phyloP scores from a whole-genome alignment of 495 filamentous ascomycete genomes.

The Penicillium maclennaniae region DNA sequence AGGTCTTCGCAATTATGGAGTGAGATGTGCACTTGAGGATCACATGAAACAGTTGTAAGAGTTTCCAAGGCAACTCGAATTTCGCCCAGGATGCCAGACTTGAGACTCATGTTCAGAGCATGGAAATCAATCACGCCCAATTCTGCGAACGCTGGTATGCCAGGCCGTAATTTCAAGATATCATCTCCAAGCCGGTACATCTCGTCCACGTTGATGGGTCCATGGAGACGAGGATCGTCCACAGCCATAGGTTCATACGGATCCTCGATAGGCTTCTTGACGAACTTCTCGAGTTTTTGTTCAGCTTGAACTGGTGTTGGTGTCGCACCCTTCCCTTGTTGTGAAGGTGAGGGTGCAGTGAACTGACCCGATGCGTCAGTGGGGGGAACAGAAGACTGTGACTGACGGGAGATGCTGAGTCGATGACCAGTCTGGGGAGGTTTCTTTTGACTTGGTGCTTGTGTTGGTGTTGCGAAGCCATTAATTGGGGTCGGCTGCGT shows the following conservation, averaged over 20 bases:
- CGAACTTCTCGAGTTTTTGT: constrained; percentile 45
- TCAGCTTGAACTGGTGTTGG: constrained; percentile 46
- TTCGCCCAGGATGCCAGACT: constrained; percentile 85
- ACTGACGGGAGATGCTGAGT: constrained; percentile 35
- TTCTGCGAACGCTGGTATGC: constrained; percentile 70
- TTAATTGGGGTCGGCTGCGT: constrained; percentile 31
- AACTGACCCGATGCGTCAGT: constrained; percentile 33
- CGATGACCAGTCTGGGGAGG: constrained; percentile 37
- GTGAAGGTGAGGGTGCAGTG: constrained; percentile 32
- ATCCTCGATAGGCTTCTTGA: constrained; percentile 42
- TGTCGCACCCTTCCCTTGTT: constrained; percentile 31
- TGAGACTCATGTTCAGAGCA: constrained; percentile 87
- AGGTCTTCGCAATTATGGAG: constrained; percentile 81
- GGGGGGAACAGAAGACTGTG: constrained; percentile 33
- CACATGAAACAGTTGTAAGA: constrained; percentile 66
- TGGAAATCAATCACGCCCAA: constrained; percentile 86
- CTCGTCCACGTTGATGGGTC: constrained; percentile 60
- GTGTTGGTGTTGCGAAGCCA: constrained; percentile 43
- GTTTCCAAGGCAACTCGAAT: constrained; percentile 84
- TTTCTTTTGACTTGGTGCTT: constrained; percentile 37
- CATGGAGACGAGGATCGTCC: constrained; percentile 53
- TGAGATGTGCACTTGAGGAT: constrained; percentile 55
- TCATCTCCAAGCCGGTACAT: constrained; percentile 60
- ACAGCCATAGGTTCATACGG: constrained; percentile 56
- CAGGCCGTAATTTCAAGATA: constrained; percentile 60